These are phyloP conservation scores for Ophiostoma triangulosporum DNA, from an alignment of 2,329 filamentous ascomycete genomes.

Conservation along the genomic window DNA sequence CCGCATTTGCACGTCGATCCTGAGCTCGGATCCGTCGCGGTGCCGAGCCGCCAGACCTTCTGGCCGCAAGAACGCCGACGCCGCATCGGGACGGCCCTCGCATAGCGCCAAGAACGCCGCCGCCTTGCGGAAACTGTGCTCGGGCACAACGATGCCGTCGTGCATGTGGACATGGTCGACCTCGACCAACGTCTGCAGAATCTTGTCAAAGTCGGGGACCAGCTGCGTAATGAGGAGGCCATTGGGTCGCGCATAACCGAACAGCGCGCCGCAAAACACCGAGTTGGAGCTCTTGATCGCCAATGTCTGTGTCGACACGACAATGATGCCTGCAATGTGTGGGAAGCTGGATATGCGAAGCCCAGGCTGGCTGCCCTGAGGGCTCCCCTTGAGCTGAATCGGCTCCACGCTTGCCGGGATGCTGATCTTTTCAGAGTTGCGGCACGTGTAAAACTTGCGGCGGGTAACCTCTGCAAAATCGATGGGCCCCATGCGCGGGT, in stretches of 20 bases:
- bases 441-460: conserved; percentile 71
- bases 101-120: conserved; percentile 71
- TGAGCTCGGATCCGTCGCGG: conserved; percentile 80
- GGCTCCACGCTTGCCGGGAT: conserved; percentile 72
- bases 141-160: conserved; percentile 93
- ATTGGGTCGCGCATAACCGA: conserved; percentile 75
- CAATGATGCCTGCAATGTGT: conserved; percentile 93
- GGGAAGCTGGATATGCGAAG: conserved; percentile 87
- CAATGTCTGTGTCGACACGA: conserved; percentile 66
- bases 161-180: conserved; percentile 73
- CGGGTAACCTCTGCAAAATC: conserved; percentile 65
- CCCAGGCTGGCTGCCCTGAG: conserved; percentile 38
- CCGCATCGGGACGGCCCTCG: conserved; percentile 67
- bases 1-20: conserved; percentile 91
- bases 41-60: conserved; percentile 77
- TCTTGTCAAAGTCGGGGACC: conserved; percentile 75
- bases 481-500: conserved; percentile 54
- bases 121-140: conserved; percentile 88
- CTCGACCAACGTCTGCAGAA: conserved; percentile 67
- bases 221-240: conserved; percentile 67
- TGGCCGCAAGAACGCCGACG: conserved; percentile 67
- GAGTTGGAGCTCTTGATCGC: conserved; percentile 86
- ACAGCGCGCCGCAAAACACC: conserved; percentile 83
- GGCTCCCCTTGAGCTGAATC: not conserved
- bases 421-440: conserved; percentile 61